phyloP scores from a whole-genome alignment of 768 basidiomycete genomes.

The Lentinula sp. region DNA sequence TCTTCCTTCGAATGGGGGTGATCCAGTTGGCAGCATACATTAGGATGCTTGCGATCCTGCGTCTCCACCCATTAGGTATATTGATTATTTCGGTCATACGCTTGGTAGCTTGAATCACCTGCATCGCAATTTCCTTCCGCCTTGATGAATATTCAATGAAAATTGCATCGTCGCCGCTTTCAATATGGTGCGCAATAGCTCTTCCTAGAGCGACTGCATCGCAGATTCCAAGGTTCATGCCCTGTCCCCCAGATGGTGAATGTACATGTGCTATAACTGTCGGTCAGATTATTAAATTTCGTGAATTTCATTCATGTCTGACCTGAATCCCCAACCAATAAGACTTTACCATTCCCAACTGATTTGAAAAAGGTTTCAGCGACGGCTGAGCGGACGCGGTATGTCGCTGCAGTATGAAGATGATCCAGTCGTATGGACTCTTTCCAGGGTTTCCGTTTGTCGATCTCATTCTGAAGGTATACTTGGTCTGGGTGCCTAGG shows the following conservation, averaged over 20 bases:
- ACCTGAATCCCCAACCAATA: not conserved
- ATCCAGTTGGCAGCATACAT: conserved; percentile 3
- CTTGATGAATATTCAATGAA: conserved; percentile 27
- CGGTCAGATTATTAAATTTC: not conserved
- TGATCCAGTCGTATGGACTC: not conserved
- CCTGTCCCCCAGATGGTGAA: conserved; percentile 50
- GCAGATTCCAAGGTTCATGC: conserved; percentile 55
- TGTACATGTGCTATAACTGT: conserved; percentile 37
- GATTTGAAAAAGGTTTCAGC: not conserved
- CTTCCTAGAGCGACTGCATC: conserved; percentile 42
- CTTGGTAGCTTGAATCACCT: conserved; percentile 36
- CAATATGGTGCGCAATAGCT: conserved; percentile 27
- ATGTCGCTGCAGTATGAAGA: not conserved
- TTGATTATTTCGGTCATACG: conserved; percentile 15
- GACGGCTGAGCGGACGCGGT: not conserved
- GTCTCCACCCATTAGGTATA: conserved; percentile 5
- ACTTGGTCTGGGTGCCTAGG: not conserved
- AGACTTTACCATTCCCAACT: not conserved
- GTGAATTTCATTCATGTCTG: not conserved
- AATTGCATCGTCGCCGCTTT: conserved; percentile 18
- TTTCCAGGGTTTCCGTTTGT: not conserved
- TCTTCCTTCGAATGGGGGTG: conserved; percentile 11
- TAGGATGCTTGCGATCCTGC: not conserved
- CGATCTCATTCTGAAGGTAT: not conserved
- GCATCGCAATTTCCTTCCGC: conserved; percentile 33